phyloP scores from a whole-genome alignment of 2,329 filamentous ascomycete species.

The Claviceps purpurea region DNA sequence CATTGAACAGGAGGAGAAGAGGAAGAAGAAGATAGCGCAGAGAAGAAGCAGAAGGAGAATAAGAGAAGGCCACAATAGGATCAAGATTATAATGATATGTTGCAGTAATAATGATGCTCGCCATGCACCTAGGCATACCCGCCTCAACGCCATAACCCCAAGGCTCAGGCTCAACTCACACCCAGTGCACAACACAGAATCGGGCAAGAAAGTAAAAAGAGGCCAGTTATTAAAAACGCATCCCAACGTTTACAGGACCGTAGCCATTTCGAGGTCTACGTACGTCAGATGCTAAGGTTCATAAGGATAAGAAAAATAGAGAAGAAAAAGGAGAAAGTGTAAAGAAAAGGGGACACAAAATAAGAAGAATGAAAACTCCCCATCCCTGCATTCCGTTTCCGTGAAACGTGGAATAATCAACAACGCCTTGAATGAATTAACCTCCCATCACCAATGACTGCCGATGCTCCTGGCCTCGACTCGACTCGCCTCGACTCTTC shows the following conservation, averaged over 20 bases:
- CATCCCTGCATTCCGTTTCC: neutral
- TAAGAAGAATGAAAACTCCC: constrained; percentile 7
- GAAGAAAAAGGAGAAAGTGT: constrained; percentile 1
- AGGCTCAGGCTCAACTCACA: neutral
- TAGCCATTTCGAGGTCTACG: constrained; percentile 5
- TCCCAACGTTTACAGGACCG: neutral
- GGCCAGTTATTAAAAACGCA: neutral
- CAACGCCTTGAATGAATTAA: neutral
- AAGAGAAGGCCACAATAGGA: neutral
- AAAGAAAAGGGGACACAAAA: neutral
- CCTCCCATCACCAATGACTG: neutral
- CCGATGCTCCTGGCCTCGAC: neutral
- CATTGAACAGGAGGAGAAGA: neutral
- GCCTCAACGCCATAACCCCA: neutral
- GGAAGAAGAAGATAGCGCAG: neutral
- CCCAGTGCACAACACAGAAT: constrained; percentile 1
- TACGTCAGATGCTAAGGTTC: constrained; percentile 9
- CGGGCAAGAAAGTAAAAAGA: neutral
- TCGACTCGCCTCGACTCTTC: neutral
- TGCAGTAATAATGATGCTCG: neutral
- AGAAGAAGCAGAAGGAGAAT: neutral
- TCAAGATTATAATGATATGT: neutral
- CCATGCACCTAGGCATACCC: neutral
- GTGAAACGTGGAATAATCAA: neutral
- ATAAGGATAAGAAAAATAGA: neutral